These are phyloP conservation scores for Phytophthora colocasiae DNA, from an alignment of 352 stramenopile genomes.

Conservation along the genomic window DNA sequence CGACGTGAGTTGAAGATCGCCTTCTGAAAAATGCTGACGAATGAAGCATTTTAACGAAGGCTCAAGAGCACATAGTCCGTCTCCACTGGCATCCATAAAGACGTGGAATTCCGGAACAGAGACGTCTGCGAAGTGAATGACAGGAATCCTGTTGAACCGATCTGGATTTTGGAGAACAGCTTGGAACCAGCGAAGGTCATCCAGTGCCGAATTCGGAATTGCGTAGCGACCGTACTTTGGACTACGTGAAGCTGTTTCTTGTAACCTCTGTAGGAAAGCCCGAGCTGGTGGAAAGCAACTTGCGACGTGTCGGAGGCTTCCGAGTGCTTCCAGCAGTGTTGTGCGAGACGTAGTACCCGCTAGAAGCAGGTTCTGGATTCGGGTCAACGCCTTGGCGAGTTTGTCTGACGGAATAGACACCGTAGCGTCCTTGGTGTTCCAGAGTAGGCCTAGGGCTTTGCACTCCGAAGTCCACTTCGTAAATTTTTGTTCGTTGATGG, in stretches of 20 bases:
- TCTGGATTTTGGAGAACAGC: not conserved
- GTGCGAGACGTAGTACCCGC: too few relatives aligned
- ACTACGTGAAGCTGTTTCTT: not conserved
- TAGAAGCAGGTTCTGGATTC: not conserved
- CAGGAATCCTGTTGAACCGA: not conserved
- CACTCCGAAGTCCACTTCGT: not conserved
- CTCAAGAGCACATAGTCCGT: not conserved
- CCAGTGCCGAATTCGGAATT: not conserved
- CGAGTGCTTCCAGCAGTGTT: not conserved
- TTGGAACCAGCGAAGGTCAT: not conserved
- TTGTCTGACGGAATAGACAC: not conserved
- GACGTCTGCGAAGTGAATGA: not conserved
- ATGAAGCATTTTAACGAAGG: not conserved
- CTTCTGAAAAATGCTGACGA: not conserved
- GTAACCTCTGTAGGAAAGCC: not conserved
- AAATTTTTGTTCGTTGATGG: not conserved
- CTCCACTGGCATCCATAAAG: not conserved
- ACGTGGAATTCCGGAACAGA: not conserved
- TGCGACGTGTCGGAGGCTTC: not conserved
- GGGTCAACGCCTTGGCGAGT: not conserved
- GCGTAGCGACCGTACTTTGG: not conserved
- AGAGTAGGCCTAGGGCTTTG: not conserved
- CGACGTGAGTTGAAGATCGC: not conserved
- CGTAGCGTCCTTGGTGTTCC: not conserved
- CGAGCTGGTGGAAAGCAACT: not conserved